Base-by-base conservation (phyloP, 108 stramenopile species). In the Nitzschia sp. region DNA sequence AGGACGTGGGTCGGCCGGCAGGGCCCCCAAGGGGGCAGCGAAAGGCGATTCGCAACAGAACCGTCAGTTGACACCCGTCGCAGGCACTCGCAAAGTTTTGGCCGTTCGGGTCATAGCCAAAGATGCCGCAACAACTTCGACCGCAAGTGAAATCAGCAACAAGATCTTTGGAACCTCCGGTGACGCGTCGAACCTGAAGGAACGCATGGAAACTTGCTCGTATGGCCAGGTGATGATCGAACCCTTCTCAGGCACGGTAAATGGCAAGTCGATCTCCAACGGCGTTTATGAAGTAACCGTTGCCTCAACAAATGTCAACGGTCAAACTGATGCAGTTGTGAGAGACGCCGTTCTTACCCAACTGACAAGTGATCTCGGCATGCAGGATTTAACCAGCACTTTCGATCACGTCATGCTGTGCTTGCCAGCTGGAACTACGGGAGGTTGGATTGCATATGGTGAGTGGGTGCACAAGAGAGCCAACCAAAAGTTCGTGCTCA, bases 401-500 rank as follows among this genome's bases (percentile, higher is more conserved):
- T 51, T 58, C 56, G 64, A 65, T 49, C 48, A 65, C 38, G 77
- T 81, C 56, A 75, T 78, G 64, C 57, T 75, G 27, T 79, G 78
- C 63, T 27, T 85, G 13, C 85, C 84, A 27, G 60, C 62, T 17
- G 84, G 84, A 2, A 73, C 48, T 23, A 66, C 57, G 46, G 53
- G 54, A 45, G 26, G 33, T 0, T 64, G 72, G 66, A 51, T 23
- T 21, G 49, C 49, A 8, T 51, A 21, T 51, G 49, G 49, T 51
- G 21, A n/a, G 49, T 51, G 49, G 38, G 38, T 15, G 8, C 15
- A 15, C 38, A 42, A n/a, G 38, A 11, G 38, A 42, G 38, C 8
- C 11, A 42, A 42, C 15, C 38, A 15, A 15, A 11, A 11, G 11
- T 8, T 11, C 8, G 15, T 11, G 8, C 15, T 8, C 8, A 42